A percentile compares a stretch with the other conserved stretches of the same genome.
Evolutionary conservation across 179 eudicot species (phyloP).

Genomic region (Patellifolia procumbens): DNA sequence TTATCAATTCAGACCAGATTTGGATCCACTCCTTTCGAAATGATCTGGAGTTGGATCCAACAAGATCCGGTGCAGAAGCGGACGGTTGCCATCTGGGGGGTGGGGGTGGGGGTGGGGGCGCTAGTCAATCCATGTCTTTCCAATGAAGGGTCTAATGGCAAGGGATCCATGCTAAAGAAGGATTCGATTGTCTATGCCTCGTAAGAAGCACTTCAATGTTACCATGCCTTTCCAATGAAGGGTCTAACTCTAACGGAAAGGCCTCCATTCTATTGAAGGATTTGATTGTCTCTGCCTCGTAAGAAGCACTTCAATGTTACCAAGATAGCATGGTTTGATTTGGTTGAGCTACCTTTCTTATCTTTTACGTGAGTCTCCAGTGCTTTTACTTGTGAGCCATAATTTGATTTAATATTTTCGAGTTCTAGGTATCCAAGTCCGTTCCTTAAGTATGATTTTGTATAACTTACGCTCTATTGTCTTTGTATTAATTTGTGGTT

Average conservation of each 20-base stretch:
- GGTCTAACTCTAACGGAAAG: too few relatives aligned
- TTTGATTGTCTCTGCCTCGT: too few relatives aligned
- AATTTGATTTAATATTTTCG: constrained; percentile 11
- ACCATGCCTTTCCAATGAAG: too few relatives aligned
- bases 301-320: neutral
- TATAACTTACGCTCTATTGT: neutral
- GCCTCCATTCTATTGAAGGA: neutral
- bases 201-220: neutral
- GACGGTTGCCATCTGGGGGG: too few relatives aligned
- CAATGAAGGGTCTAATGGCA: too few relatives aligned
- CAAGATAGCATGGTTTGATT: neutral
- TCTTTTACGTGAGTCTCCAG: neutral
- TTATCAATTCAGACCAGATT: too few relatives aligned
- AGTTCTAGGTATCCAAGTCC: neutral
- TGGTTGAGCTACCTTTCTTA: neutral
- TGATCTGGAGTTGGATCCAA: too few relatives aligned
- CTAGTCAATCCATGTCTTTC: neutral
- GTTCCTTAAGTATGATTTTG: neutral
- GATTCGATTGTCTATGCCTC: too few relatives aligned
- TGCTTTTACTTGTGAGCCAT: too few relatives aligned
- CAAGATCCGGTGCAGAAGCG: too few relatives aligned
- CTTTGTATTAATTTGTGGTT: constrained; percentile 23
- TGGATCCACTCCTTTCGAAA: too few relatives aligned
- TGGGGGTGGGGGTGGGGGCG: neutral
- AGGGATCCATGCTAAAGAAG: neutral